Evolutionary conservation across 352 stramenopile species (phyloP).

Genomic region (Peronospora belbahrii): DNA sequence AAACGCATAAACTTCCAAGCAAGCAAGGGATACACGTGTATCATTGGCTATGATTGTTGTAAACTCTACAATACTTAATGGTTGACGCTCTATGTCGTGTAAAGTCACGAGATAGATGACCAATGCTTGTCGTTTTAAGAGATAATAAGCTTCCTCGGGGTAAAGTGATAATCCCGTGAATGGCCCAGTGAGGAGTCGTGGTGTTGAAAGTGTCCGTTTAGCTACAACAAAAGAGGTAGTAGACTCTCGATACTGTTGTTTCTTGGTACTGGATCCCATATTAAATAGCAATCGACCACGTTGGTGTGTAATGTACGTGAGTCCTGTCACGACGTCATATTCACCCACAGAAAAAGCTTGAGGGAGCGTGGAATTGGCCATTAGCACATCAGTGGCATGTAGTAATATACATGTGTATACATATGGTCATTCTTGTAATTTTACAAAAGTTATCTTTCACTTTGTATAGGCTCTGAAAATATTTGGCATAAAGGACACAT

Average conservation of each 20-base stretch:
- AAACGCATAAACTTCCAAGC: conserved; percentile 47
- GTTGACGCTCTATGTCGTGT: background rate
- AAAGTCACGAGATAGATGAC: conserved; percentile 30
- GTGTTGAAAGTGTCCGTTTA: conserved; percentile 7
- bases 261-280: conserved; percentile 46
- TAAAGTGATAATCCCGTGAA: conserved; percentile 62
- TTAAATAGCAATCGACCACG: conserved; percentile 68
- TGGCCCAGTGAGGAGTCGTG: conserved; percentile 17
- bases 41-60: conserved; percentile 20
- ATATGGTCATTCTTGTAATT: no score
- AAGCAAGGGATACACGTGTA: conserved; percentile 28
- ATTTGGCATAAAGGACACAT: no score
- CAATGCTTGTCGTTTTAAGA: conserved; percentile 48
- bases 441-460: no score
- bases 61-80: conserved; percentile 25
- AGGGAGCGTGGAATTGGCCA: background rate
- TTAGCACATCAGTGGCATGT: no score
- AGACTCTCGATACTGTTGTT: conserved; percentile 22
- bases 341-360: conserved; percentile 60
- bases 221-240: background rate
- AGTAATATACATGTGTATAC: no score
- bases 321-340: conserved; percentile 41
- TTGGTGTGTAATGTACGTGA: conserved; percentile 66
- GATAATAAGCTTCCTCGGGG: conserved; percentile 58
- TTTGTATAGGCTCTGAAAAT: no score